Conservation (phyloP, 2,329 filamentous ascomycete species). For the Penicillium sp. region DNA sequence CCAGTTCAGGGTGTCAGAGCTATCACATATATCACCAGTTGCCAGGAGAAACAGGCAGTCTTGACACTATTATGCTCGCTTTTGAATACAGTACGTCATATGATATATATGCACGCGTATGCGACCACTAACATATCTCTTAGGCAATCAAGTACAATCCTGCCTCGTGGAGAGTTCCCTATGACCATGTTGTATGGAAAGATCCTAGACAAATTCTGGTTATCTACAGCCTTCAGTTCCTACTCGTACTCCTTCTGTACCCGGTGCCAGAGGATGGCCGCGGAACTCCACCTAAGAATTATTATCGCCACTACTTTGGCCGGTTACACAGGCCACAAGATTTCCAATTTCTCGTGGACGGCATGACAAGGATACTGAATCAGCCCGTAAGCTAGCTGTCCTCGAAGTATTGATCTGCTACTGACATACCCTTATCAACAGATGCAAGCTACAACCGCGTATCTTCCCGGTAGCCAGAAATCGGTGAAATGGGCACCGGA, state of each 20-base stretch:
- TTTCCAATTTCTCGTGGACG: conserved; percentile 96
- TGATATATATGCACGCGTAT: background rate
- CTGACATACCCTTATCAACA: conserved; percentile 32
- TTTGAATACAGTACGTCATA: conserved; percentile 78
- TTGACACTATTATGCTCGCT: conserved; percentile 89
- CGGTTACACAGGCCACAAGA: conserved; percentile 91
- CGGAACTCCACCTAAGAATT: conserved; percentile 77
- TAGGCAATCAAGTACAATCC: conserved; percentile 95
- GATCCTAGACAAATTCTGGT: conserved; percentile 89
- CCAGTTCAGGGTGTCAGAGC: conserved; percentile 82
- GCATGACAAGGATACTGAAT: conserved; percentile 89
- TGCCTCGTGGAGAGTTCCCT: conserved; percentile 89
- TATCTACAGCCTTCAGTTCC: conserved; percentile 86
- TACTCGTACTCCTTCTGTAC: conserved; percentile 85
- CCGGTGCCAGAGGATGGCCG: conserved; percentile 79
- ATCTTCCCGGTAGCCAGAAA: conserved; percentile 82
- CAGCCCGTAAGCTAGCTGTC: conserved; percentile 64
- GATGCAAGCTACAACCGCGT: conserved; percentile 85
- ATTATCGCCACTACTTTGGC: conserved; percentile 89
- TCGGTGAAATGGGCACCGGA: conserved; percentile 88
- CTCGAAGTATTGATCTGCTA: background rate
- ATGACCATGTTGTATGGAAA: conserved; percentile 89
- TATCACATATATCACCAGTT: conserved; percentile 87
- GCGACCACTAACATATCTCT: conserved; percentile 18
- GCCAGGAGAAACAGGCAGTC: conserved; percentile 87